Conservation (phyloP, 2,329 filamentous ascomycete species). For the Aspergillus ustus region DNA sequence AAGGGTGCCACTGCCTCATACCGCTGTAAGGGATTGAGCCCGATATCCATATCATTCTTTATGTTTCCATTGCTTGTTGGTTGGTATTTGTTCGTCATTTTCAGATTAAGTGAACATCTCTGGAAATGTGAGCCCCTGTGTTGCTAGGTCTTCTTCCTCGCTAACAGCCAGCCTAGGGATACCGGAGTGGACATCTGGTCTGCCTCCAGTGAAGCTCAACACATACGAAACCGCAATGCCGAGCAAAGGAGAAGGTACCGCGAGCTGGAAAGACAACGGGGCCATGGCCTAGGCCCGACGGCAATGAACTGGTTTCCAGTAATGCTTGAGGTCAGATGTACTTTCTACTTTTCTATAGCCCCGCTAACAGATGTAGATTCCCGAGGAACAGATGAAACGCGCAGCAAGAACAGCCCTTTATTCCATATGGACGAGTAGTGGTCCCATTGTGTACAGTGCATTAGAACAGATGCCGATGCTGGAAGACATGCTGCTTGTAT, state of each 20-base stretch:
- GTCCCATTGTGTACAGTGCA: neutral
- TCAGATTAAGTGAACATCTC: constrained; percentile 2
- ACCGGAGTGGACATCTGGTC: neutral
- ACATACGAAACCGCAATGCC: neutral
- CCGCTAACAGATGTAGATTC: neutral
- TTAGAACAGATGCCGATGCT: constrained; percentile 1
- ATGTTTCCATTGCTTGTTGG: neutral
- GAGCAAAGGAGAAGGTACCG: neutral
- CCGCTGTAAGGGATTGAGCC: neutral
- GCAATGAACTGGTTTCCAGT: constrained; percentile 1
- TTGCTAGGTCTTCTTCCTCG: neutral
- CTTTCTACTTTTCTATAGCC: constrained; percentile 1
- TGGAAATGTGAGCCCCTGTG: neutral
- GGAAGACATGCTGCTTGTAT: constrained; percentile 1
- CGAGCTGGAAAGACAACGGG: neutral
- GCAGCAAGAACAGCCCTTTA: constrained; percentile 1
- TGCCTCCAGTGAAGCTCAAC: neutral
- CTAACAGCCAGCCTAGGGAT: constrained; percentile 1
- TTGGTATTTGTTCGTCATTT: neutral
- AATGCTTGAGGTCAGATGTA: constrained; percentile 1
- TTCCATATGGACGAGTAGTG: constrained; percentile 1
- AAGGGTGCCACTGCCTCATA: neutral
- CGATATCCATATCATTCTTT: constrained; percentile 1
- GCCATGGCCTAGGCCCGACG: neutral
- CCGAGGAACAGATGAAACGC: constrained; percentile 1